Base-by-base conservation (phyloP, 164 flowering plant genomes). In the Nymphaea thermarum region DNA sequence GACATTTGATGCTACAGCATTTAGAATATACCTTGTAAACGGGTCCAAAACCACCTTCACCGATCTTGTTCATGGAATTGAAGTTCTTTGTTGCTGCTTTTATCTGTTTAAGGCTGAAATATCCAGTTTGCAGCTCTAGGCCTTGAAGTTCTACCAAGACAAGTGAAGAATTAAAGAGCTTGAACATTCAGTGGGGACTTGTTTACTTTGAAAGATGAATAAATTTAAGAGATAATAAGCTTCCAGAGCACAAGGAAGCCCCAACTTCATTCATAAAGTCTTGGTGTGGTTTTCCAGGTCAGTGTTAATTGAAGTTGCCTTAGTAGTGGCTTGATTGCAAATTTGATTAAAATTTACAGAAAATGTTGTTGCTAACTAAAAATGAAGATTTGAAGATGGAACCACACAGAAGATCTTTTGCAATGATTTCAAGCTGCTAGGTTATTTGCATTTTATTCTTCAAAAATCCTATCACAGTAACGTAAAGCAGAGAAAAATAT, bases 11-110 rank as follows among this genome's bases (percentile, higher is more conserved):
- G 36, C 36, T 25, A 8, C 10, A 16, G 12, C 12, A 55, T 55
- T 55, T 10, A 10, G 16, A 16, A 55, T 55, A 16, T 77, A 82
- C 90, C 86, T 84, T 84, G 82, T 76, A 86, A 60, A 86, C 87
- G 47, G 85, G 66, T 64, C 90, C 90, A 72, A 86, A 86, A n/a
- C 90, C 90, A 43, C 90, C 90, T 80, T 86, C 86, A 59, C 90
- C 87, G 61, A 86, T 76, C 78, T 82, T 86, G 68, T 84, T 84
- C 55, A 62, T 72, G 65, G 67, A 3, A 79, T 77, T 79, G 63
- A 85, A 85, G 65, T 82, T 72, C 67, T 74, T 70, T 2, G 86
- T 82, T 45, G 85, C 84, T 67, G 81, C 82, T 78, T 71, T 77
- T 6, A 85, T 79, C 71, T 85, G 89, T 72, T 74, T 79, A 14